These are phyloP conservation scores for Pseudozyma hubeiensis DNA, from an alignment of 1,284 basidiomycete genomes.

Conservation along the genomic window DNA sequence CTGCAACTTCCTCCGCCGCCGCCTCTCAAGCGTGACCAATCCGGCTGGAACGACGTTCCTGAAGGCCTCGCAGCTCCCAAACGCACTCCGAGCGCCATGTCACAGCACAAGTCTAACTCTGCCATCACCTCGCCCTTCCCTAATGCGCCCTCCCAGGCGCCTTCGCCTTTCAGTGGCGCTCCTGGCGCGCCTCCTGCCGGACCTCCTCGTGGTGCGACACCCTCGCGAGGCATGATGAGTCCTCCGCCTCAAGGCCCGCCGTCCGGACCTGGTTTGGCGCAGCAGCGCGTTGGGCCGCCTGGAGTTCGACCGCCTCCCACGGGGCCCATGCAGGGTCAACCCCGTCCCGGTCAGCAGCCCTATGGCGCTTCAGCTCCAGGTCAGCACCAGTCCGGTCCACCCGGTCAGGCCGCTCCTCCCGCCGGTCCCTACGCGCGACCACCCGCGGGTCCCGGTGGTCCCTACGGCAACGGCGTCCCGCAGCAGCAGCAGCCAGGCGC, in stretches of 20 bases:
- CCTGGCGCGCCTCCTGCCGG: slow-evolving; percentile 63
- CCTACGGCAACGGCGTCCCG: slow-evolving; percentile 38
- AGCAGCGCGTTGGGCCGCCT: slow-evolving; percentile 40
- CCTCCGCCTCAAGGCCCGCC: slow-evolving; percentile 48
- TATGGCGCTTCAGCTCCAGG: slow-evolving; percentile 26
- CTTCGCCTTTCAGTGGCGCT: slow-evolving; percentile 37
- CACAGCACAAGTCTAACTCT: slow-evolving; percentile 42
- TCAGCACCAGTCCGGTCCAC: slow-evolving; percentile 37
- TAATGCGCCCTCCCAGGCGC: slow-evolving; percentile 71
- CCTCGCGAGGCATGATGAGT: slow-evolving; percentile 69
- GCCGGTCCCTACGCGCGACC: slow-evolving; percentile 46
- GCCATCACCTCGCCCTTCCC: slow-evolving; percentile 89
- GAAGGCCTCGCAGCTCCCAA: slow-evolving; percentile 64
- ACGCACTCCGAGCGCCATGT: slow-evolving; percentile 58
- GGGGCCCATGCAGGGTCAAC: slow-evolving; percentile 22
- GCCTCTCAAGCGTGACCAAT: slow-evolving; percentile 75
- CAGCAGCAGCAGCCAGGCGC: slow-evolving; percentile 27
- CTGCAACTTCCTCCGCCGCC: slow-evolving; percentile 68
- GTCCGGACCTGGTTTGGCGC: slow-evolving; percentile 36
- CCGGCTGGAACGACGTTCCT: slow-evolving; percentile 94
- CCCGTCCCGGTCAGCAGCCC: slow-evolving; percentile 34
- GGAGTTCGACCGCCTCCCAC: slow-evolving; percentile 40
- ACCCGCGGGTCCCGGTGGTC: slow-evolving; percentile 24
- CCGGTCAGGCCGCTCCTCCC: slow-evolving; percentile 42
- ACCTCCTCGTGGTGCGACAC: slow-evolving; percentile 59